Evolutionary conservation across 306 rosid species (phyloP).

Genomic region (Prunus kanzakura): DNA sequence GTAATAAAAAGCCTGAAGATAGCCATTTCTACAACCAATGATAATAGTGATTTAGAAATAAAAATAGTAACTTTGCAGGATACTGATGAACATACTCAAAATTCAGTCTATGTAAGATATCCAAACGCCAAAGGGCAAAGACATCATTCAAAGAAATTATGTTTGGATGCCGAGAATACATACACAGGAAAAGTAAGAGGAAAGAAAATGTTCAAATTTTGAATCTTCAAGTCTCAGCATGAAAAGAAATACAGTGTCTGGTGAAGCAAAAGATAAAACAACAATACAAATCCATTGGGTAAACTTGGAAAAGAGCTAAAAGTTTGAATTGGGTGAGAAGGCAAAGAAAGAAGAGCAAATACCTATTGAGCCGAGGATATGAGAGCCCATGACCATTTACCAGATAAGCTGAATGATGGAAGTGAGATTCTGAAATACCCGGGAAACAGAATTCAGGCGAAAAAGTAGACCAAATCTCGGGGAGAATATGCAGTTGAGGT

Average conservation of each 20-base stretch:
- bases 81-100: not conserved
- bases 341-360: not conserved
- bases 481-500: too few species aligned
- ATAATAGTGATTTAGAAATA: not conserved
- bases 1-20: not conserved
- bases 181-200: too few species aligned
- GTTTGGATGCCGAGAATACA: not conserved
- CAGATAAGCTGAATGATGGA: not conserved
- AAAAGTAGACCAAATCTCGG: not conserved
- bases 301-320: not conserved
- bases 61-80: not conserved
- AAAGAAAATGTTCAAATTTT: too few species aligned
- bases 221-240: too few species aligned
- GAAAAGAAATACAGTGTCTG: too few species aligned
- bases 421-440: not conserved
- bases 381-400: not conserved
- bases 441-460: not conserved
- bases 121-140: not conserved
- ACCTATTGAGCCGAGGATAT: not conserved
- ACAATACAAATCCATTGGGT: not conserved
- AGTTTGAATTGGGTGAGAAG: not conserved
- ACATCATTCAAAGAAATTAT: not conserved
- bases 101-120: not conserved
- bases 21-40: not conserved
- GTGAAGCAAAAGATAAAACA: too few species aligned